These are phyloP conservation scores for Arthrobotrys iridis DNA, from an alignment of 2,329 filamentous ascomycete genomes.

Conservation along the genomic window DNA sequence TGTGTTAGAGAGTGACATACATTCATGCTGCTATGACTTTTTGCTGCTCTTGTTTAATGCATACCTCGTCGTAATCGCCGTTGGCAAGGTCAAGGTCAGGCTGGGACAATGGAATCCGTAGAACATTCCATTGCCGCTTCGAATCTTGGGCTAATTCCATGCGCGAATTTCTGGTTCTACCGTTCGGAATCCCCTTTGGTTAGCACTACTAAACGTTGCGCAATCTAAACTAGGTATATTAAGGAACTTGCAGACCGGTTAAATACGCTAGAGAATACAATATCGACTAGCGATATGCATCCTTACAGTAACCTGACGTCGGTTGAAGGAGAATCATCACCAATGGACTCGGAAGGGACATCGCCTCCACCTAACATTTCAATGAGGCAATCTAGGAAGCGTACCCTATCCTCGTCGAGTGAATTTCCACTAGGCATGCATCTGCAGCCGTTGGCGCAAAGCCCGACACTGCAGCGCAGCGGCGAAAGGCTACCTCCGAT, in stretches of 20 bases:
- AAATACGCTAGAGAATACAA: constrained; percentile 81
- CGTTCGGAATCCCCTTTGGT: constrained; percentile 52
- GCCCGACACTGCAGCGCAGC: constrained; percentile 55
- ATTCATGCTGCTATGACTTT: background rate
- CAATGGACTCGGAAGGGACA: constrained; percentile 58
- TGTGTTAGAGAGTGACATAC: constrained; percentile 14
- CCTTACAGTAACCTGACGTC: constrained; percentile 56
- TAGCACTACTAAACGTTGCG: constrained; percentile 50
- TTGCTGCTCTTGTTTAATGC: constrained; percentile 7
- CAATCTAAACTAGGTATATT: constrained; percentile 72
- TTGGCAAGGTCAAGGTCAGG: constrained; percentile 31
- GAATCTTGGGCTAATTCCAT: constrained; percentile 55
- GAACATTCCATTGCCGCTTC: constrained; percentile 55
- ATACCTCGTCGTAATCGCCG: constrained; percentile 39
- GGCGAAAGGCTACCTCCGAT: constrained; percentile 58
- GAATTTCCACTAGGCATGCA: constrained; percentile 58
- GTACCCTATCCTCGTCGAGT: constrained; percentile 63
- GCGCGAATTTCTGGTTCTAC: constrained; percentile 37
- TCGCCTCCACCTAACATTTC: constrained; percentile 56
- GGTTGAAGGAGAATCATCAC: constrained; percentile 58
- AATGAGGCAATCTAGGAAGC: constrained; percentile 61
- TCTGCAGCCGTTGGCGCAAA: constrained; percentile 58
- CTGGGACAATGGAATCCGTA: constrained; percentile 46
- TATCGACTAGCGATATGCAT: constrained; percentile 64
- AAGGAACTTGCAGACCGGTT: constrained; percentile 89